Base-by-base conservation (phyloP, 2,329 filamentous ascomycete genomes). In the Alternaria incomplexa region DNA sequence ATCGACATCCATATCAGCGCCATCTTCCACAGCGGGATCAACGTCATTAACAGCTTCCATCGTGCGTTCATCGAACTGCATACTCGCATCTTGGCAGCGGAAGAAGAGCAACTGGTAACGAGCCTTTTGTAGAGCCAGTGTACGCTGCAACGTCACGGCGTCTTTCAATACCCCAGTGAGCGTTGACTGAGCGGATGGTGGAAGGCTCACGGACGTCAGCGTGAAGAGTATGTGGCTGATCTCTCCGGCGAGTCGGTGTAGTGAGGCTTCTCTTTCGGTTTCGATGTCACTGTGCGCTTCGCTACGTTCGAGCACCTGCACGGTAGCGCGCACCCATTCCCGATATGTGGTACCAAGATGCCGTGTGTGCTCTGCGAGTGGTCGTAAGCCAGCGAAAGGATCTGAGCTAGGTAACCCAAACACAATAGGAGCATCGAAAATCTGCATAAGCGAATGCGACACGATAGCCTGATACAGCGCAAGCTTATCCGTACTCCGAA, bases 11-110 rank as follows among this genome's bases (percentile, higher is more conserved):
- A 63, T 56, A 47, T 71, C 65, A 4, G 58, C 57, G 8, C 70
- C 71, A 6, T 78, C 76, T 26, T 77, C 77, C 43, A 68, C 51
- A 8, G 48, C 51, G 12, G 61, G 55, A 40, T 74, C 70, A 3
- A 73, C 11, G 47, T 77, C 69, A 23, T 78, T 76, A 12, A 79
- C 66, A 12, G 70, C 60, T 45, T 79, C 76, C 77, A 79, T 80
- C 15, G 62, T 69, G 11, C 28, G 44, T 7, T 66, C 54, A 25
- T 79, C 73, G 22, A 77, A 74, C 6, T 55, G 36, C 17, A 62
- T 40, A 3, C 36, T 23, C 8, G 36, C 20, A 6, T 47, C 48
- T 4, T 65, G 57, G 3, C 62, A 58, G 23, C 63, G 67, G 43
- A 77, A 71, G 62, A 78, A 75, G 4, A 65, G 56, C 6, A 77